Base-by-base conservation (phyloP, 2,329 filamentous ascomycete species). In the Arthrocladium fulminans region DNA sequence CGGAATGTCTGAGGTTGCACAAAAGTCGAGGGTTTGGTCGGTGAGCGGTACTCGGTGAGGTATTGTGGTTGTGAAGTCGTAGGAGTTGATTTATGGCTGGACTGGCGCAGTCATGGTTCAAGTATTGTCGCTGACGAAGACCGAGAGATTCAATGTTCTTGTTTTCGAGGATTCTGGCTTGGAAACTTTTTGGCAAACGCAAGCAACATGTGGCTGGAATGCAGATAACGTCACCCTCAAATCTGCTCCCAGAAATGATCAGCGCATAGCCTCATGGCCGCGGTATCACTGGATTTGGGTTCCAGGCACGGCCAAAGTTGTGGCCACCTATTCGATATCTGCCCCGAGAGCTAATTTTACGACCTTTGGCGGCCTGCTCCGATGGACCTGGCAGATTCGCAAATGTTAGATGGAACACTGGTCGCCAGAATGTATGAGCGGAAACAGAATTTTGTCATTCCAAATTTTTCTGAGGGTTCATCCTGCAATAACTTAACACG, bases 201-300 rank as follows among this genome's bases (percentile, higher is more conserved):
- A 32, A 44, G 41, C 32, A 47, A 38, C 13, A 13, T 24, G 44
- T 47, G 44, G 44, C 44, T 47, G 38, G 34, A 47, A 20, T 34
- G 20, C 24, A 23, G 15, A 20, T 5, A 39, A 47, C 44, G 44
- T 47, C 44, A 47, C 27, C 44, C 32, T 35, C 42, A 15, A 19
- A 13, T 6, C n/a, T 13, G 27, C 10, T 9, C 12, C 3, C 6
- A n/a, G 13, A 9, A 45, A 23, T 45, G 29, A 24, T 32, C 6
- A 19, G 13, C 24, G 24, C 27, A 8, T 8, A 24, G 27, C 42
- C 19, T 15, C 24, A 20, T 27, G 15, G n/a, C 25, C 7, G 17
- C 25, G n/a, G 8, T 45, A 15, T 35, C n/a, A 35, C 13, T 9
- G 7, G 32, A n/a, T n/a, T 35, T 15, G 6, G 32, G n/a, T 35